These are phyloP conservation scores for Telopea speciosissima DNA, from an alignment of 177 flowering plant genomes.

Conservation along the genomic window DNA sequence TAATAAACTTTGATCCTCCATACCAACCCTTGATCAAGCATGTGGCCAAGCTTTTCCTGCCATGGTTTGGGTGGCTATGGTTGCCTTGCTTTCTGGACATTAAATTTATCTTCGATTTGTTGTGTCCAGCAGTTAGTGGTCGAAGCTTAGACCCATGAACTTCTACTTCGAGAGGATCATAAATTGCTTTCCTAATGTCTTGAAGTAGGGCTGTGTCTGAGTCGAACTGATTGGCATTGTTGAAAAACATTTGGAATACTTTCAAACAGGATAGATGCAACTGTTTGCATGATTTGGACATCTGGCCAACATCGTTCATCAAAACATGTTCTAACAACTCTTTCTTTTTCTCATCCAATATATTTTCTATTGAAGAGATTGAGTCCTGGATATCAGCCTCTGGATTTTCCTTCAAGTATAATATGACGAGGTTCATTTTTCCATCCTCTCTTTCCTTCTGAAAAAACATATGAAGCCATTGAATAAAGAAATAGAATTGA, in stretches of 20 bases:
- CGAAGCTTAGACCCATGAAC: not conserved
- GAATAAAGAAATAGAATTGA: too few relatives aligned
- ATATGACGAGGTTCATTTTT: slow-evolving; percentile 20
- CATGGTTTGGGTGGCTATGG: too few relatives aligned
- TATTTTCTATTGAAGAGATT: slow-evolving; percentile 14
- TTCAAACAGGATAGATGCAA: slow-evolving; percentile 31
- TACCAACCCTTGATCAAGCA: not conserved
- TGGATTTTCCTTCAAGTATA: slow-evolving; percentile 33
- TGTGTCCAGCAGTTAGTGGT: too few relatives aligned
- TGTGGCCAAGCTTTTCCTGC: not conserved
- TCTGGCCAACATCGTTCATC: slow-evolving; percentile 16
- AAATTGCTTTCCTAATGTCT: slow-evolving; percentile 33
- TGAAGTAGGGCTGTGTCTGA: slow-evolving; percentile 21
- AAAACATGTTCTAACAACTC: slow-evolving; percentile 32
- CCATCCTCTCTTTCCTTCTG: slow-evolving; percentile 41
- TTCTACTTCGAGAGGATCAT: slow-evolving; percentile 18
- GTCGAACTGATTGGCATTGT: slow-evolving; percentile 8
- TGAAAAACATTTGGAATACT: not conserved
- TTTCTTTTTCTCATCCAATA: slow-evolving; percentile 21
- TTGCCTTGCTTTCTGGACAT: too few relatives aligned
- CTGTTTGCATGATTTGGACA: slow-evolving; percentile 24
- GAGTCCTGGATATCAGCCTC: slow-evolving; percentile 26
- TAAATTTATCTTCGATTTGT: too few relatives aligned
- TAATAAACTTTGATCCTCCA: not conserved
- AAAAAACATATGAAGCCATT: not conserved